A percentile compares a stretch with the other conserved stretches of the same genome.
Evolutionary conservation across 2,329 filamentous ascomycete species (phyloP).

Genomic region (Aschersonia sp.): DNA sequence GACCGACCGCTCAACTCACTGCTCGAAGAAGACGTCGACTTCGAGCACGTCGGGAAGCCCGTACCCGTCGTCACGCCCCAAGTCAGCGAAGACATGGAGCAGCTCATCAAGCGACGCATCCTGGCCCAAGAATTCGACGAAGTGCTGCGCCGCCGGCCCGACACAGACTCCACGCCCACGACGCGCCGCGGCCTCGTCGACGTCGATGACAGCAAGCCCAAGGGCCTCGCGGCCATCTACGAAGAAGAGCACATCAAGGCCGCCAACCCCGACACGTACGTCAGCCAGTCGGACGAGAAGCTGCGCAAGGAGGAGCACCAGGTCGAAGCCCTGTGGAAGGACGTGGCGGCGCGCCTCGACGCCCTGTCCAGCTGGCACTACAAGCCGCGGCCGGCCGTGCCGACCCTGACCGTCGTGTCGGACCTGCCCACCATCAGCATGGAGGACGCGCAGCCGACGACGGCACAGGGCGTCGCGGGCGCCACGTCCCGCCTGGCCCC

Average conservation of each 20-base stretch:
- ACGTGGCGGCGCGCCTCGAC: constrained; percentile 68
- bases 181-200: constrained; percentile 62
- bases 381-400: constrained; percentile 72
- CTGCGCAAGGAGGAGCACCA: constrained; percentile 69
- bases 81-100: constrained; percentile 80
- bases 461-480: constrained; percentile 57
- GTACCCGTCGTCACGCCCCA: constrained; percentile 89
- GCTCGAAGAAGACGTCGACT: constrained; percentile 88
- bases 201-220: constrained; percentile 75
- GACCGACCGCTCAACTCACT: constrained; percentile 84
- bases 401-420: constrained; percentile 72
- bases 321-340: constrained; percentile 70
- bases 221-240: constrained; percentile 83
- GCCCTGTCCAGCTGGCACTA: constrained; percentile 89
- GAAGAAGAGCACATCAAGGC: constrained; percentile 79
- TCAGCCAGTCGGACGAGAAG: constrained; percentile 73
- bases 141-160: constrained; percentile 67
- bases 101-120: constrained; percentile 87
- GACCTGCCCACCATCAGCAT: constrained; percentile 87
- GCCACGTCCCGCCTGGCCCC: constrained; percentile 70
- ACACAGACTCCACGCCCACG: constrained; percentile 48
- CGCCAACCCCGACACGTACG: constrained; percentile 62
- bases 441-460: constrained; percentile 87
- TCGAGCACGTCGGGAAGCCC: constrained; percentile 88
- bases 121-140: constrained; percentile 86